A percentile compares a stretch with the other conserved stretches of the same genome.
Conservation (phyloP, 257 asterid species). For the Solanum gandarillasii region DNA sequence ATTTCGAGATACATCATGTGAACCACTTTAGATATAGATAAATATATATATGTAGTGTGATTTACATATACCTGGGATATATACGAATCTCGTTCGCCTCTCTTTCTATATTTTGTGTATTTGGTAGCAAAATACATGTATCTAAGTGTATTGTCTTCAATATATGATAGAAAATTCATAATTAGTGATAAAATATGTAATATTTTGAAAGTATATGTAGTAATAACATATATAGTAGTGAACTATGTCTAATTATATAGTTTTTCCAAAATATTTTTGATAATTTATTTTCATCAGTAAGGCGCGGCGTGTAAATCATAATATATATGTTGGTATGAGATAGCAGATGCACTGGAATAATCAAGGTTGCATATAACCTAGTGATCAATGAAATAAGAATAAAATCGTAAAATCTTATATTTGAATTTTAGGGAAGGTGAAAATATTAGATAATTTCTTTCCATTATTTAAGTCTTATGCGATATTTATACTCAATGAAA, state of each 20-base stretch:
- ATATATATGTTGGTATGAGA: not conserved
- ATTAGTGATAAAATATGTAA: not conserved
- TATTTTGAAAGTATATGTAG: not conserved
- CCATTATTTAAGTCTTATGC: not conserved
- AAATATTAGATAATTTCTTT: too few relatives aligned
- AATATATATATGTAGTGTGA: too few relatives aligned
- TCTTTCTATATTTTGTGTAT: too few relatives aligned
- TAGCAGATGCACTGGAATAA: too few relatives aligned
- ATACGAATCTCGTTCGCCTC: too few relatives aligned
- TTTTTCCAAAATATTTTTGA: not conserved
- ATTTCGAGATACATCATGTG: not conserved
- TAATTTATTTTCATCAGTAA: too few relatives aligned
- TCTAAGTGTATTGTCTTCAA: not conserved
- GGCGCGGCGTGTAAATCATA: not conserved
- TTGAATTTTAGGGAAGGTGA: not conserved
- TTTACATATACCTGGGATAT: fast-evolving
- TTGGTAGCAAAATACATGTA: too few relatives aligned
- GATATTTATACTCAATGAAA: not conserved
- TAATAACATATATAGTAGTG: not conserved
- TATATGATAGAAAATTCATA: not conserved
- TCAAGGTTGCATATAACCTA: not conserved
- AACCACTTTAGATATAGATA: not conserved
- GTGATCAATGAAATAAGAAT: not conserved
- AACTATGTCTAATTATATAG: not conserved
- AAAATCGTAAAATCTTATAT: too few relatives aligned